These are phyloP conservation scores for Mucor lusitanicus DNA, from an alignment of 371 early-diverging fungal species.

Conservation along the genomic window DNA sequence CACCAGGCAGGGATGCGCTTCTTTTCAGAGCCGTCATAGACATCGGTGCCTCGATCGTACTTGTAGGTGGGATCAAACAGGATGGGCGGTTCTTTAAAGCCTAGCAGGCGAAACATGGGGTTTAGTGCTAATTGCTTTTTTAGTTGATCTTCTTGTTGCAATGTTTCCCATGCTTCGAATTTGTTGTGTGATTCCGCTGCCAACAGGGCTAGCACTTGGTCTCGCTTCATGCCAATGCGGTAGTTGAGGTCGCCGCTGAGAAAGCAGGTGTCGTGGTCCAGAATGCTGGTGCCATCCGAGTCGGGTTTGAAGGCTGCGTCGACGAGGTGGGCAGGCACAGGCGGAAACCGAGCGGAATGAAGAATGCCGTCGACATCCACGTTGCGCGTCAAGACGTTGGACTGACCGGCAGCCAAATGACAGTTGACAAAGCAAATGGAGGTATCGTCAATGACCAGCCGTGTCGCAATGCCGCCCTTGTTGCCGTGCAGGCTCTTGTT, in stretches of 20 bases:
- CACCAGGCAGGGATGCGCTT: slow-evolving; percentile 77
- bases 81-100: slow-evolving; percentile 67
- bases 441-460: slow-evolving; percentile 69
- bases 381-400: slow-evolving; percentile 64
- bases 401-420: slow-evolving; percentile 82
- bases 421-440: slow-evolving; percentile 80
- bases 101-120: slow-evolving; percentile 59
- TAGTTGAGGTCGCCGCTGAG: slow-evolving; percentile 84
- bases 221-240: slow-evolving; percentile 65
- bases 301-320: slow-evolving; percentile 48
- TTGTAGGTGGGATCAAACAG: slow-evolving; percentile 87
- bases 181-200: slow-evolving; percentile 13
- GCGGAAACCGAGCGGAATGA: slow-evolving; percentile 54
- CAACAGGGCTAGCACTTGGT: slow-evolving; percentile 55
- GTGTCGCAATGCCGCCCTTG: slow-evolving; percentile 81
- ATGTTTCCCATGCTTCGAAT: slow-evolving; percentile 21
- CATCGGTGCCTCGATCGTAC: slow-evolving; percentile 68
- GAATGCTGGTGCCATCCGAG: slow-evolving; percentile 66
- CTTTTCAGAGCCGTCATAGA: slow-evolving; percentile 82
- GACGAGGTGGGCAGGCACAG: background rate
- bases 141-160: slow-evolving; percentile 73
- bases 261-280: slow-evolving; percentile 80
- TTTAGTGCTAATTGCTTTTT: slow-evolving; percentile 50
- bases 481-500: slow-evolving; percentile 70
- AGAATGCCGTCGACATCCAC: slow-evolving; percentile 66